Conservation (phyloP, 2,329 filamentous ascomycete genomes). For the Xenosphaeropsis pyriputrescens region DNA sequence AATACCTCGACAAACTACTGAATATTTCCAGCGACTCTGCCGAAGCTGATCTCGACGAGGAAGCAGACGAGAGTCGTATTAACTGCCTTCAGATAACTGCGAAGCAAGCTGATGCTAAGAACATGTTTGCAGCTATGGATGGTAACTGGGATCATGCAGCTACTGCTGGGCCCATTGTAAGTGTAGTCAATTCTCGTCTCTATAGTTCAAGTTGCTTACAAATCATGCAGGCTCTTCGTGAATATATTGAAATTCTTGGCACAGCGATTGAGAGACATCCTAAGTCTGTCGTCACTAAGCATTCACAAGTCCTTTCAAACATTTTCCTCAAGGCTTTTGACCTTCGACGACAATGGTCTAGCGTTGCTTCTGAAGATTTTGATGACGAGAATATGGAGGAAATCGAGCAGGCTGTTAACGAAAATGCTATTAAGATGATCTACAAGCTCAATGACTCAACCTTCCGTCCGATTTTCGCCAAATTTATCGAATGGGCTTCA, state of each 20-base stretch:
- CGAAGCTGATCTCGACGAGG: constrained; percentile 40
- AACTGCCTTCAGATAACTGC: constrained; percentile 64
- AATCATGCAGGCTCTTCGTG: constrained; percentile 39
- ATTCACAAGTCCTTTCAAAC: constrained; percentile 52
- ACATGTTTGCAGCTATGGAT: constrained; percentile 60
- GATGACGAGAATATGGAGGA: constrained; percentile 32
- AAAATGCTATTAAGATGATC: constrained; percentile 73
- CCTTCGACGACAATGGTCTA: constrained; percentile 41
- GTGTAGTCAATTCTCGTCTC: constrained; percentile 12
- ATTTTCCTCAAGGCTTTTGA: constrained; percentile 48
- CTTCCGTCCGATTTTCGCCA: constrained; percentile 82
- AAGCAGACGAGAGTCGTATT: constrained; percentile 47
- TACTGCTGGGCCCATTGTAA: constrained; percentile 44
- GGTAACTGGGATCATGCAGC: constrained; percentile 57
- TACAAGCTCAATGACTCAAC: constrained; percentile 92
- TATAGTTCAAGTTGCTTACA: constrained; percentile 4
- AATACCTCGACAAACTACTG: constrained; percentile 59
- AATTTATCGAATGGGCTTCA: constrained; percentile 70
- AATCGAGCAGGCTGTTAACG: constrained; percentile 52
- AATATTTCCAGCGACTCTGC: constrained; percentile 60
- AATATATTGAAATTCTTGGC: constrained; percentile 56
- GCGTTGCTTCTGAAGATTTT: constrained; percentile 25
- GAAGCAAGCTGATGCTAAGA: constrained; percentile 61
- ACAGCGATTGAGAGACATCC: constrained; percentile 61
- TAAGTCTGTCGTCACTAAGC: constrained; percentile 67